Evolutionary conservation across 768 basidiomycete genomes (phyloP), one percentile per base, ranked within the genome.

Genomic region (Russula vinacea): DNA sequence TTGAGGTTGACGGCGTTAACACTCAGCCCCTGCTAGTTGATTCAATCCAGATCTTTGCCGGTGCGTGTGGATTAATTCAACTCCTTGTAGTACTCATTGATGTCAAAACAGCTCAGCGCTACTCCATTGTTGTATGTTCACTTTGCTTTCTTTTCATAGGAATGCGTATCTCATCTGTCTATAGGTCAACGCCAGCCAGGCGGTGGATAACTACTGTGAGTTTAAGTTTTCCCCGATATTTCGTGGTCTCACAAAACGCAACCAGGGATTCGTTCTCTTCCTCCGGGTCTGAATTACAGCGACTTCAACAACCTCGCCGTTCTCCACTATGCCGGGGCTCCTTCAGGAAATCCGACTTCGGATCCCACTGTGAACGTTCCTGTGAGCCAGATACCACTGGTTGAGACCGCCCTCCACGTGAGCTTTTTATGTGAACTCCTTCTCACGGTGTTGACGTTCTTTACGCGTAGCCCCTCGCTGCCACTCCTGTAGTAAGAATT

Each of bases 1-100:
- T 74, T 40, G 73, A 74, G 58, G 74, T 69, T 14, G 74, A 74
- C 32, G 72, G 69, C 10, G 45, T 35, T 45, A 63, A 63, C 49
- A 58, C 60, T 5, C 32, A 71, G 47, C 72, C 73, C 4, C 59
- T 70, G 9, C n/a, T 42, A 5, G 67, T 73, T 32, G 72, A 73
- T 40, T 60, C 64, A 1, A 33, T 74, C 29, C 17, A 53, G 2
- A 67, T 74, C 58, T 68, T 68, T 52, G 68, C 63, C 17, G 72
- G 68, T 55, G 11, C 35, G 68, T 22, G 11, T 19, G 1, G 47
- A 62, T 42, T 65, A 56, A 24, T 47, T 64, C 42, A 40, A 0
- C 52, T 19, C 11, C 16, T 24, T 53, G 9, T 19, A 6, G 14
- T 45, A 11, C 24, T 45, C 26, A 61, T 37, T 17, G 26, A 47